phyloP scores from a whole-genome alignment of 805 yeast species.

The Saccharomyces cerevisiae region DNA sequence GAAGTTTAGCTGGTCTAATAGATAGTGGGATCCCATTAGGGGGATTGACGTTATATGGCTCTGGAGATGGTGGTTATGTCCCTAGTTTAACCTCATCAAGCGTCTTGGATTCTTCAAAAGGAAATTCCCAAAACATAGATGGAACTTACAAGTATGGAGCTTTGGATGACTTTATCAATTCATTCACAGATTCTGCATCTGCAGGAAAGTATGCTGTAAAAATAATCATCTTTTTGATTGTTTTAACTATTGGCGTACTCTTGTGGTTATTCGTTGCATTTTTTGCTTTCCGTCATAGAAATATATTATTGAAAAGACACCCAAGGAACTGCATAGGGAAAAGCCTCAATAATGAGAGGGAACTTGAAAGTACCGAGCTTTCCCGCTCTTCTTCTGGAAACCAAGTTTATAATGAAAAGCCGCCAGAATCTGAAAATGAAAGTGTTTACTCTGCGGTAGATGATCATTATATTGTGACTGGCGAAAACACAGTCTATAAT shows the following conservation, averaged over 20 bases:
- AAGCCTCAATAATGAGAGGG: neutral
- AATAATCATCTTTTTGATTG: neutral
- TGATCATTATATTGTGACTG: conserved; percentile 4
- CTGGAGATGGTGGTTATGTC: neutral
- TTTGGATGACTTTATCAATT: neutral
- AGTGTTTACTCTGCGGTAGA: neutral
- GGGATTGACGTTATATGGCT: conserved; percentile 7
- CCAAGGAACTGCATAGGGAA: neutral
- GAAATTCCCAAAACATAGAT: neutral
- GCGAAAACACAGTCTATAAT: conserved; percentile 16
- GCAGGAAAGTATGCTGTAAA: neutral
- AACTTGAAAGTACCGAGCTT: neutral
- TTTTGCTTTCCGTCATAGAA: neutral
- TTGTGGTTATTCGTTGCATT: conserved; percentile 3
- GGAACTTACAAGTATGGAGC: neutral
- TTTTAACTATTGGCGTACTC: neutral
- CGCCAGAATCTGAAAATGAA: neutral
- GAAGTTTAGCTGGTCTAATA: conserved; percentile 41
- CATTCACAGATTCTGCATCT: neutral
- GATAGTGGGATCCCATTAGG: conserved; percentile 37
- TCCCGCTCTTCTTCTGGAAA: neutral
- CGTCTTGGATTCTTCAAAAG: neutral
- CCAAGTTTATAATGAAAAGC: conserved; percentile 1
- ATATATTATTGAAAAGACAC: neutral
- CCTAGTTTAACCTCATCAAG: neutral